These are phyloP conservation scores for Raffaelea deltoideospora DNA, from an alignment of 2,329 filamentous ascomycete species.

Conservation along the genomic window DNA sequence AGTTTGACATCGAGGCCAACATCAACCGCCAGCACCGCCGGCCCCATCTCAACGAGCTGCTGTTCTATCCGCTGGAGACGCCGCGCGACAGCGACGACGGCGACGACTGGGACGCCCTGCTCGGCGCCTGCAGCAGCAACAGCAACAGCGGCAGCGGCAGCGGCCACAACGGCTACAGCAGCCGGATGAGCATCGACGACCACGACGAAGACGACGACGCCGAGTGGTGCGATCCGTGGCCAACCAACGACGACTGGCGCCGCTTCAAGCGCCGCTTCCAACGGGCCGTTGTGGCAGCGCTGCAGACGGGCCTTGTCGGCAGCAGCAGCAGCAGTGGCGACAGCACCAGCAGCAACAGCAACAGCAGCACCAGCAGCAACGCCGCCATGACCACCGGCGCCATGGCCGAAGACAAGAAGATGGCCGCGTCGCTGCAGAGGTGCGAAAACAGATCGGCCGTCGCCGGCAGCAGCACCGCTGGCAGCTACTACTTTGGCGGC, in stretches of 20 bases:
- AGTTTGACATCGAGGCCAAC: conserved; percentile 30
- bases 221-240: conserved; percentile 21
- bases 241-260: conserved; percentile 24
- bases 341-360: neutral
- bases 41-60: conserved; percentile 24
- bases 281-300: conserved; percentile 14
- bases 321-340: neutral
- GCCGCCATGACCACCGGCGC: neutral
- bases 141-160: neutral
- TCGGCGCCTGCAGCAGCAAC: neutral
- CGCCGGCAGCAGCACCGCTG: too few species aligned
- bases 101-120: conserved; percentile 10
- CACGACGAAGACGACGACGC: conserved; percentile 10
- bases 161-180: neutral
- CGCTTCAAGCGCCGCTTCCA: conserved; percentile 20
- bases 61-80: conserved; percentile 21
- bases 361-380: neutral
- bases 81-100: conserved; percentile 6
- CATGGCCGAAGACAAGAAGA: too few species aligned
- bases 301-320: conserved; percentile 10
- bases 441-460: too few species aligned
- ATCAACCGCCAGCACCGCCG: conserved; percentile 26
- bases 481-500: neutral
- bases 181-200: neutral
- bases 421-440: too few species aligned